Percentiles rank a stretch among this genome's conserved stretches.
phyloP scores from a whole-genome alignment of 768 basidiomycete species.

The Lentinula guzmanii region DNA sequence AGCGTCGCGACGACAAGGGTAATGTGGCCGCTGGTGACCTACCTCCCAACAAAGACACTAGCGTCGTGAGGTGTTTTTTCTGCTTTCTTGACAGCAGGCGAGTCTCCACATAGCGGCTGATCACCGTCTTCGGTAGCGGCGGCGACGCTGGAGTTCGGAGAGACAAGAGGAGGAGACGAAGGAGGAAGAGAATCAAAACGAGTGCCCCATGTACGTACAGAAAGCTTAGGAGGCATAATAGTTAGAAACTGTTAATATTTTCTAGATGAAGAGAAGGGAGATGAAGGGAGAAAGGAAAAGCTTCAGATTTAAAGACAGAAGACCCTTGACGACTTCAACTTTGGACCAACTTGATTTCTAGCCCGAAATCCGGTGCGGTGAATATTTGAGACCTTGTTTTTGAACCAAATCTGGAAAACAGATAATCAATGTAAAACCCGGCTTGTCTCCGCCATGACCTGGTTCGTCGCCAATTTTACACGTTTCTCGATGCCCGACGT shows the following conservation, averaged over 20 bases:
- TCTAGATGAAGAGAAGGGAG: constrained; percentile 12
- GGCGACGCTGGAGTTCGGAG: constrained; percentile 15
- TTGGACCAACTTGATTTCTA: neutral
- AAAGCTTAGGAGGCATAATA: constrained; percentile 39
- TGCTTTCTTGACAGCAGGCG: constrained; percentile 23
- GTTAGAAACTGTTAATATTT: constrained; percentile 15
- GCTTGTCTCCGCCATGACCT: neutral
- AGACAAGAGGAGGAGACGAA: constrained; percentile 35
- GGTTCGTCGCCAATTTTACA: constrained; percentile 23
- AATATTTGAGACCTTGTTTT: neutral
- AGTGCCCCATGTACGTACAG: constrained; percentile 58
- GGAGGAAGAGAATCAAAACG: constrained; percentile 62
- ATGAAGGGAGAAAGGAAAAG: constrained; percentile 17
- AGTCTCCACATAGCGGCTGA: constrained; percentile 16
- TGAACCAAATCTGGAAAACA: neutral
- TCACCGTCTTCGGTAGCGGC: constrained; percentile 10
- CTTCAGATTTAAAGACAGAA: neutral
- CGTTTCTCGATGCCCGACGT: constrained; percentile 42
- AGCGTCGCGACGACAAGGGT: constrained; percentile 1
- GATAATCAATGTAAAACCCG: constrained; percentile 1
- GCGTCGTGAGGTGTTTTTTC: constrained; percentile 65
- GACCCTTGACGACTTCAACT: neutral
- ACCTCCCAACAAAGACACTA: constrained; percentile 86
- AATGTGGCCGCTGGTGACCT: constrained; percentile 5
- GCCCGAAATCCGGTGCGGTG: neutral